Percentiles rank a stretch among this genome's conserved stretches.
These are phyloP conservation scores for Phellopilus nigrolimitatus DNA, from an alignment of 1,284 basidiomycete genomes.

Conservation along the genomic window DNA sequence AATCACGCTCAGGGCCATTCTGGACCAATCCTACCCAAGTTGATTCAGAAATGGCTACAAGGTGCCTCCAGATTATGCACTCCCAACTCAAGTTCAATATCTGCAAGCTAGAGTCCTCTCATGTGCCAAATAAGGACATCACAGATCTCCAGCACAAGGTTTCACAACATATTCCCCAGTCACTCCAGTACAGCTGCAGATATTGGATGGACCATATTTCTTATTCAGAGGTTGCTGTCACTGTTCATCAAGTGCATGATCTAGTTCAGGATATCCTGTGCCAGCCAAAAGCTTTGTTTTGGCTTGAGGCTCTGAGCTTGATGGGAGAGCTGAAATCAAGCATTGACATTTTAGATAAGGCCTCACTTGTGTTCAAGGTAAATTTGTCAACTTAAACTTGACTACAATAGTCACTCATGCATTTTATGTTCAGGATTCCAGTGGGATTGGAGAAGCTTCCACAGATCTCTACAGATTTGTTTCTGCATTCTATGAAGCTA, in stretches of 20 bases:
- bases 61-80: constrained; percentile 28
- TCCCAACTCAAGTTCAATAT: constrained; percentile 34
- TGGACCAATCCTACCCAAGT: constrained; percentile 21
- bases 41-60: constrained; percentile 22
- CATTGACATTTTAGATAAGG: neutral
- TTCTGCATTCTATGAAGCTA: neutral
- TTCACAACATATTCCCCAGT: neutral
- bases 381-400: neutral
- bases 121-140: constrained; percentile 25
- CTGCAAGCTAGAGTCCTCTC: constrained; percentile 28
- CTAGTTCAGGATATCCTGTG: neutral
- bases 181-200: constrained; percentile 4
- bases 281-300: neutral
- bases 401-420: neutral
- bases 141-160: constrained; percentile 17
- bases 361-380: neutral
- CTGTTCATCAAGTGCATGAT: neutral
- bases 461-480: neutral
- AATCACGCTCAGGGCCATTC: constrained; percentile 15
- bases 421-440: neutral
- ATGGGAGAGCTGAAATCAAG: neutral
- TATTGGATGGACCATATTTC: constrained; percentile 7
- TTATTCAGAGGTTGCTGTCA: neutral
- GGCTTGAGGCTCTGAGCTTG: neutral
- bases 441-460: too few species aligned